Percentiles rank a stretch among this genome's conserved stretches.
Evolutionary conservation across 2,329 filamentous ascomycete genomes (phyloP).

Genomic region (Epichloe typhina): DNA sequence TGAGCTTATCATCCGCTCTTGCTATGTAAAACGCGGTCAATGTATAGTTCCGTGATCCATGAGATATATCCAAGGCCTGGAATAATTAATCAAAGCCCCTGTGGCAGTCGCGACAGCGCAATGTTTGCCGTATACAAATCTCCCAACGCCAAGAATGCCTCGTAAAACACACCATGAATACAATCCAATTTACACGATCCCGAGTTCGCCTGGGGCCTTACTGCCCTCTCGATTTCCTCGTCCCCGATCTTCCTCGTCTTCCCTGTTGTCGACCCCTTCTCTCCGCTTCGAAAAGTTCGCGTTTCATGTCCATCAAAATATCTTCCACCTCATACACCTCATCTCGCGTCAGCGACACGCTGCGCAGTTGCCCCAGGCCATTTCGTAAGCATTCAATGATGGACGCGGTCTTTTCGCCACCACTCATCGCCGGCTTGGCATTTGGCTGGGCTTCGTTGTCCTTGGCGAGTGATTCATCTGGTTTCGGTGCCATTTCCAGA

Average conservation of each 20-base stretch:
- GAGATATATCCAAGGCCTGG: background rate
- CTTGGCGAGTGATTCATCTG: constrained; percentile 1
- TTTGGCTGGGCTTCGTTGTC: constrained; percentile 3
- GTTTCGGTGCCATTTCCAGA: background rate
- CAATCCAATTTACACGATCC: background rate
- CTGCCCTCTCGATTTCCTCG: constrained; percentile 6
- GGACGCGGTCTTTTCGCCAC: constrained; percentile 8
- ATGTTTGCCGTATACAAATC: background rate
- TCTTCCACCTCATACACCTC: constrained; percentile 64
- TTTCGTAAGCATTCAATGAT: constrained; percentile 21
- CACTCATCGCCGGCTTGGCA: constrained; percentile 2
- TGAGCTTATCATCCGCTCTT: background rate
- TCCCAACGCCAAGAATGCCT: background rate
- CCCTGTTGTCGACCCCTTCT: constrained; percentile 30
- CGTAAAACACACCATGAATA: background rate
- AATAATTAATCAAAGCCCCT: background rate
- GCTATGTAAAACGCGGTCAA: background rate
- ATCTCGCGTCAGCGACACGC: constrained; percentile 45
- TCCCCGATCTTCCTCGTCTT: constrained; percentile 11
- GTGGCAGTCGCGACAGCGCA: background rate
- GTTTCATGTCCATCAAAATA: constrained; percentile 65
- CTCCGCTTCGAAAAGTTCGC: constrained; percentile 59
- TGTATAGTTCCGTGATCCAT: background rate
- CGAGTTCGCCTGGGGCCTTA: constrained; percentile 3
- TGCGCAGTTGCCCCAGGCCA: constrained; percentile 43